Evolutionary conservation across 2,329 filamentous ascomycete species (phyloP).

Genomic region (Metarhizium humberi): DNA sequence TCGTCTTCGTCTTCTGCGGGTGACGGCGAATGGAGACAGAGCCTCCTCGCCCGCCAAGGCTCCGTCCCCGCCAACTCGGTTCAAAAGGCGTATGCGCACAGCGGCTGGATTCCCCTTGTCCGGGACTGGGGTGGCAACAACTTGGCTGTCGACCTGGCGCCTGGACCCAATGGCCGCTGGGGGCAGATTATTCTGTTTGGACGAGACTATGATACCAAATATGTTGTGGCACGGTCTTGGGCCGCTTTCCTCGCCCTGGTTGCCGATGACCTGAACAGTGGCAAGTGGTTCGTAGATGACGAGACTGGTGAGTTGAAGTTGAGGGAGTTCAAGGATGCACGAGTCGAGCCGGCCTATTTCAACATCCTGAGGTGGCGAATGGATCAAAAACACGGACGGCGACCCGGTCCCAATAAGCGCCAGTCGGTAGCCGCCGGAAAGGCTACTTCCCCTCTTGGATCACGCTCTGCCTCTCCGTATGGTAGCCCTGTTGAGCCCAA

Average conservation of each 20-base stretch:
- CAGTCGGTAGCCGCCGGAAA: slow-evolving; percentile 38
- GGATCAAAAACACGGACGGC: slow-evolving; percentile 87
- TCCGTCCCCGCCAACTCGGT: slow-evolving; percentile 80
- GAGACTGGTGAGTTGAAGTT: slow-evolving; percentile 87
- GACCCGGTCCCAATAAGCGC: slow-evolving; percentile 35
- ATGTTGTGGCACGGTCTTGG: slow-evolving; percentile 91
- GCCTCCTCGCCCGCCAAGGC: slow-evolving; percentile 74
- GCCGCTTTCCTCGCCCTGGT: slow-evolving; percentile 74
- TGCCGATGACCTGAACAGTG: slow-evolving; percentile 82
- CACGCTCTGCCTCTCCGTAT: slow-evolving; percentile 51
- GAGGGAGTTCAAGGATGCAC: slow-evolving; percentile 79
- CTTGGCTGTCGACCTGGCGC: slow-evolving; percentile 84
- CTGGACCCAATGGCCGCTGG: slow-evolving; percentile 84
- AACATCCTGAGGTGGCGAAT: slow-evolving; percentile 91
- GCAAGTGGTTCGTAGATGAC: slow-evolving; percentile 88
- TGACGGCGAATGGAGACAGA: slow-evolving; percentile 66
- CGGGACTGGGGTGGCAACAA: slow-evolving; percentile 99
- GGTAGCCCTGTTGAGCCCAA: slow-evolving; percentile 51
- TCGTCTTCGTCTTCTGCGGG: slow-evolving; percentile 34
- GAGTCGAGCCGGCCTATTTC: slow-evolving; percentile 86
- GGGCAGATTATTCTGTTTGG: slow-evolving; percentile 95
- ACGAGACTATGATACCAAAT: slow-evolving; percentile 97
- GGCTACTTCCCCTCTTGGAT: slow-evolving; percentile 35
- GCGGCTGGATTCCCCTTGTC: slow-evolving; percentile 90
- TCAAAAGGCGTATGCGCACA: slow-evolving; percentile 87